Evolutionary conservation across 352 stramenopile species (phyloP), one percentile per base, ranked within the genome.

Genomic region (Globisporangium takayamanum): DNA sequence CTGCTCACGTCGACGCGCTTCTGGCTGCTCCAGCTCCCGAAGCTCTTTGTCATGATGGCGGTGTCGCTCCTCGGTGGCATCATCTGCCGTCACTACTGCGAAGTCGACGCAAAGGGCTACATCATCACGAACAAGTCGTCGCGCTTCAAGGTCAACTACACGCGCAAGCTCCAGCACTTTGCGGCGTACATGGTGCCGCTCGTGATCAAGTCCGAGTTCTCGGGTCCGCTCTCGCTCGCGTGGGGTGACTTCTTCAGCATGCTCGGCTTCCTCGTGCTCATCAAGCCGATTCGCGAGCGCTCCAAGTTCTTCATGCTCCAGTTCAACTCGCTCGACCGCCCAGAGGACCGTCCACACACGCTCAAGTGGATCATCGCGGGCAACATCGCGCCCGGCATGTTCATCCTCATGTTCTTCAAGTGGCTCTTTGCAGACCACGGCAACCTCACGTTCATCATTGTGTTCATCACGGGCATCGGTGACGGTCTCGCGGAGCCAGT

Each of bases 91-190:
- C 69, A 69, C 57, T 92, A 85, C 62, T 94, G 84, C 53, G 75
- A 80, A 33, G 84, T 94, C 1, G 82, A 94, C 55, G 75, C 84
- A 30, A 80, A 81, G 53, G 84, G 82, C 11, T 94, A 94, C 70
- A 88, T 94, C 52, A 88, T 94, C 67, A 94, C 84, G 30, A 88
- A 91, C 67, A 86, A 83, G 66, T 85, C 70, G 59, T 94, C 84
- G 30, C 71, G 57, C 37, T 94, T 94, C 74, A 94, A 94, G 66
- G 84, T 94, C 56, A 94, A 94, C 73, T 94, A 94, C 74, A 94
- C 84, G 8, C 78, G 84, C 20, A 94, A 94, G 70, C 63, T 94
- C 46, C 82, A 92, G 72, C 78, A 89, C 50, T 84, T 94, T 25
- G 84, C 84, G 0, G 84, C 84, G 10, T 94, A 92, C 66, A 76